Evolutionary conservation across 345 rosid species (phyloP), one percentile per base, ranked within the genome.

Genomic region (Euphorbia lathyris): DNA sequence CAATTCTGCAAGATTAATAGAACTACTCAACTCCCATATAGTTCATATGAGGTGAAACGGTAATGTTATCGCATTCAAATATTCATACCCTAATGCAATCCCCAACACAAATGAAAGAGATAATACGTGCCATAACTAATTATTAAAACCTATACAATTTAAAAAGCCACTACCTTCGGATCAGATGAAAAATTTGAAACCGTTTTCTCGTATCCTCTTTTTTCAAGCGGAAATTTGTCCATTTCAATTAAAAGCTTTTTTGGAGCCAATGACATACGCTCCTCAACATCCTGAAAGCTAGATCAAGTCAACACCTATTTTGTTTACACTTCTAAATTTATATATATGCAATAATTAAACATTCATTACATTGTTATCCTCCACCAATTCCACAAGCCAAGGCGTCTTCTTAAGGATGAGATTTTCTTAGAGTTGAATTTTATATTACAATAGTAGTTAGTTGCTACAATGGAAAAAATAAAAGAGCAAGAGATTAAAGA

Each of bases 371-470:
- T 71, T 84, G 82, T 66, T 84, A 73, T 89, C 97, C 20, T 89
- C 98, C 74, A 91, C 91, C 84, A 93, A 72, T 67, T 93, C 98
- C 72, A 91, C 87, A 19, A 93, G 97, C 74, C 89, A 97, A 80
- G 98, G 97, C 64, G 94, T 93, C 91, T 93, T 93, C 86, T 81
- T 91, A 64, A 93, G 83, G 76, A 87, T 88, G 78, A 93, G 96
- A 83, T 93, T 91, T 5, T 94, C 96, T 19, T 91, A 74, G 22
- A 91, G 80, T 83, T 93, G 98, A 76, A 91, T 93, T 93, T 91
- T 83, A 68, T 75, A 40, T 79, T 60, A 58, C 69, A 52, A 69
- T 42, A 72, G 47, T 60, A 27, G 58, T 42, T 51, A 66, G 47
- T 40, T 57, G 23, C 55, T 14, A 22, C 0, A 9, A 40, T n/a